Percentiles rank a stretch among this genome's conserved stretches.
These are phyloP conservation scores for Yamadazyma philogaea DNA, from an alignment of 805 yeast genomes.

Conservation along the genomic window DNA sequence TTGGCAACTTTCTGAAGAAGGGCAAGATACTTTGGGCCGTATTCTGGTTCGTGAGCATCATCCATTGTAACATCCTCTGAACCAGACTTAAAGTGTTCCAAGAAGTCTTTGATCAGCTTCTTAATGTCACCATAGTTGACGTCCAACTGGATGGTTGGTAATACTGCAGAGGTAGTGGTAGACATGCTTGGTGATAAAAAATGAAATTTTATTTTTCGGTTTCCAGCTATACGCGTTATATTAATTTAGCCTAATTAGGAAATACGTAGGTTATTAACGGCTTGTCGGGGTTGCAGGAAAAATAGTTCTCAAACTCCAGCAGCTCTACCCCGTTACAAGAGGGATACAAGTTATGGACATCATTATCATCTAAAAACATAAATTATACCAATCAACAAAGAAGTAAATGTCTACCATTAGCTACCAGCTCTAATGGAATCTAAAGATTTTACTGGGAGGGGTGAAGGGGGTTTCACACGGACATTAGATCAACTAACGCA, in stretches of 20 bases:
- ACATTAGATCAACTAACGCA: constrained; percentile 61
- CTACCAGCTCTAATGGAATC: constrained; percentile 1
- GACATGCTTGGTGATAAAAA: constrained; percentile 15
- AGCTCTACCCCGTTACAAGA: neutral
- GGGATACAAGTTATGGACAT: too few species aligned
- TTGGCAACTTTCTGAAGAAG: constrained; percentile 79
- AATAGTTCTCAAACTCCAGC: neutral
- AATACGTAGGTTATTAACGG: neutral
- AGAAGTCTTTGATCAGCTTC: constrained; percentile 58
- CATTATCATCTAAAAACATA: too few species aligned
- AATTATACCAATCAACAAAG: neutral
- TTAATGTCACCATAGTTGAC: constrained; percentile 70
- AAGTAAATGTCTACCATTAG: neutral
- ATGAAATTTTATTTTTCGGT: neutral
- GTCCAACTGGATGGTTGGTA: constrained; percentile 67
- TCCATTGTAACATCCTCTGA: constrained; percentile 18
- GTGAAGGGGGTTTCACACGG: constrained; percentile 19
- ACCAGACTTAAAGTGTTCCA: constrained; percentile 56
- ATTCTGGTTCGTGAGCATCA: constrained; percentile 12
- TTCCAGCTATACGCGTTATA: constrained; percentile 2
- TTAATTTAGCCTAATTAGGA: constrained; percentile 4
- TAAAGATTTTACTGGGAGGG: neutral
- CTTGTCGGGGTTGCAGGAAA: neutral
- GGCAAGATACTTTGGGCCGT: constrained; percentile 61
- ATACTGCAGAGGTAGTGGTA: constrained; percentile 25